Evolutionary conservation across 768 basidiomycete genomes (phyloP).

Genomic region (Amanita thiersii): DNA sequence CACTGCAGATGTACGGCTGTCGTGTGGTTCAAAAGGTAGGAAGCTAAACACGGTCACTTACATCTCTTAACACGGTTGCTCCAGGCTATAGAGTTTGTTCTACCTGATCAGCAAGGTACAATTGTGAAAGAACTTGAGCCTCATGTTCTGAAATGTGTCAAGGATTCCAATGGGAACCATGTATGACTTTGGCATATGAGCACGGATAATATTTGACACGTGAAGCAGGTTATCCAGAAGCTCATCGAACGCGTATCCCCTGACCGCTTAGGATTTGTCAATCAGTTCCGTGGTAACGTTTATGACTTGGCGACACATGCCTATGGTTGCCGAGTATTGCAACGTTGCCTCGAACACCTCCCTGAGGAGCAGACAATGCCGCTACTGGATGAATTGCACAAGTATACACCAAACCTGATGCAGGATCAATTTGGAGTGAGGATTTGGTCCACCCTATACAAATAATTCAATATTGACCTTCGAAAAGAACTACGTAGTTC

Average conservation of each 20-base stretch:
- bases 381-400: constrained; percentile 78
- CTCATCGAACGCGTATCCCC: constrained; percentile 74
- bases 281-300: constrained; percentile 69
- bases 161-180: constrained; percentile 91
- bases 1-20: constrained; percentile 93
- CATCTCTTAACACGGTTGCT: not conserved
- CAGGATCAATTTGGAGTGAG: constrained; percentile 87
- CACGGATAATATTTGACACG: constrained; percentile 4
- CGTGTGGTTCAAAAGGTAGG: constrained; percentile 88
- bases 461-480: constrained; percentile 1
- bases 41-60: constrained; percentile 2
- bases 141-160: constrained; percentile 78
- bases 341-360: constrained; percentile 85
- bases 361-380: constrained; percentile 57
- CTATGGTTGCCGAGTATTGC: constrained; percentile 92
- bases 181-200: constrained; percentile 34
- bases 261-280: constrained; percentile 70
- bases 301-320: constrained; percentile 79
- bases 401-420: constrained; percentile 64
- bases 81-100: constrained; percentile 78
- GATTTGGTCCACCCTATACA: constrained; percentile 7
- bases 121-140: constrained; percentile 77
- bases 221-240: constrained; percentile 75
- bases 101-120: constrained; percentile 66
- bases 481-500: constrained; percentile 85